Evolutionary conservation across 2,329 filamentous ascomycete species (phyloP).

Genomic region (Colletotrichum agaves): DNA sequence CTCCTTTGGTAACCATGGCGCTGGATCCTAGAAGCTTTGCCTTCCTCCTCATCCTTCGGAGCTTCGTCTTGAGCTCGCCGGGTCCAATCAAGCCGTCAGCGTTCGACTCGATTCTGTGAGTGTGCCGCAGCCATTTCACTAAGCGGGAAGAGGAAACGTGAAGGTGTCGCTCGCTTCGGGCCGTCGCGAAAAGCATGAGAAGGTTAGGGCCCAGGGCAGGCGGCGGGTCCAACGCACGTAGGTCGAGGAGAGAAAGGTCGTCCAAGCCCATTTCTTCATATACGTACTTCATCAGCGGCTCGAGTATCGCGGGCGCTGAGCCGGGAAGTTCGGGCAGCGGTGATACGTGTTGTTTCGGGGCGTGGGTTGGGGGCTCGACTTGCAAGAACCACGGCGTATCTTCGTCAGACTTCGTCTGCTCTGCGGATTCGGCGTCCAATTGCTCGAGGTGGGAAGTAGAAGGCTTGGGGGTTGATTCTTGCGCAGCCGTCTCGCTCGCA

Average conservation of each 20-base stretch:
- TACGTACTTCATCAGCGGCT: slow-evolving; percentile 78
- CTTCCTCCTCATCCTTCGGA: slow-evolving; percentile 82
- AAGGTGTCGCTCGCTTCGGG: slow-evolving; percentile 91
- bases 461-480: not conserved
- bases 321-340: slow-evolving; percentile 68
- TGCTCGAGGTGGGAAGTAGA: not conserved
- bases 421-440: not conserved
- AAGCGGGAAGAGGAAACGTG: slow-evolving; percentile 92
- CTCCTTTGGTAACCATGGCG: slow-evolving; percentile 68
- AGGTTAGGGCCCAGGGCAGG: slow-evolving; percentile 88
- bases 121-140: slow-evolving; percentile 83
- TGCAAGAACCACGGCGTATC: slow-evolving; percentile 87
- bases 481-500: not conserved
- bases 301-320: slow-evolving; percentile 76
- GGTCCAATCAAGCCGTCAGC: slow-evolving; percentile 91
- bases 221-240: slow-evolving; percentile 85
- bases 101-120: slow-evolving; percentile 77
- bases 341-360: slow-evolving; percentile 58
- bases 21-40: slow-evolving; percentile 82
- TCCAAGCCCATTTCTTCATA: slow-evolving; percentile 90
- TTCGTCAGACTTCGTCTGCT: slow-evolving; percentile 31
- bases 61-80: slow-evolving; percentile 89
- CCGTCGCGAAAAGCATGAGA: slow-evolving; percentile 92
- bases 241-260: slow-evolving; percentile 81
- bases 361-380: slow-evolving; percentile 68